Evolutionary conservation across 1,139 yeast species (phyloP).

Genomic region (Ogataea hybrid): DNA sequence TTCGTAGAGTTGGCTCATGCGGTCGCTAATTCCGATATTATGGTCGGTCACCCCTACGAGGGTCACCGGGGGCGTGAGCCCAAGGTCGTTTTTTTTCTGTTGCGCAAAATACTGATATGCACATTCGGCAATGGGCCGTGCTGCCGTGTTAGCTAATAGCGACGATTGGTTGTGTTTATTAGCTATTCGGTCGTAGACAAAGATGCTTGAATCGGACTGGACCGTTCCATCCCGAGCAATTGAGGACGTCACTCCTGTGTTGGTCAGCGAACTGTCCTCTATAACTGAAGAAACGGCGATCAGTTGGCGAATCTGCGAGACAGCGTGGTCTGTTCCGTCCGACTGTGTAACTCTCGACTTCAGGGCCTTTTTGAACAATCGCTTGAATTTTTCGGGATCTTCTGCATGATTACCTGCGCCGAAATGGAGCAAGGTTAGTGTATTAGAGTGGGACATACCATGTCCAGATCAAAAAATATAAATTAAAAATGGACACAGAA

Average conservation of each 20-base stretch:
- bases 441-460: background rate
- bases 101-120: background rate
- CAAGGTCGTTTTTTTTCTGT: slow-evolving; percentile 8
- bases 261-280: slow-evolving; percentile 42
- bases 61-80: slow-evolving; percentile 23
- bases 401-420: slow-evolving; percentile 29
- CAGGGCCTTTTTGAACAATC: slow-evolving; percentile 10
- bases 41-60: slow-evolving; percentile 1
- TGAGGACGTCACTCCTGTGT: slow-evolving; percentile 51
- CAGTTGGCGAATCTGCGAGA: slow-evolving; percentile 3
- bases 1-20: slow-evolving; percentile 3
- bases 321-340: background rate
- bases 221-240: slow-evolving; percentile 42
- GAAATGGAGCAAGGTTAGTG: slow-evolving; percentile 22
- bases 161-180: slow-evolving; percentile 16
- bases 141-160: slow-evolving; percentile 19
- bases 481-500: background rate
- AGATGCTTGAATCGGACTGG: slow-evolving; percentile 43
- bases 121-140: slow-evolving; percentile 22
- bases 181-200: slow-evolving; percentile 7
- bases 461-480: background rate
- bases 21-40: slow-evolving; percentile 1
- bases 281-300: slow-evolving; percentile 19
- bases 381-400: slow-evolving; percentile 6
- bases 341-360: background rate